A percentile compares a stretch with the other conserved stretches of the same genome.
phyloP scores from a whole-genome alignment of 352 stramenopile species.

The Phytopythium aichiense region DNA sequence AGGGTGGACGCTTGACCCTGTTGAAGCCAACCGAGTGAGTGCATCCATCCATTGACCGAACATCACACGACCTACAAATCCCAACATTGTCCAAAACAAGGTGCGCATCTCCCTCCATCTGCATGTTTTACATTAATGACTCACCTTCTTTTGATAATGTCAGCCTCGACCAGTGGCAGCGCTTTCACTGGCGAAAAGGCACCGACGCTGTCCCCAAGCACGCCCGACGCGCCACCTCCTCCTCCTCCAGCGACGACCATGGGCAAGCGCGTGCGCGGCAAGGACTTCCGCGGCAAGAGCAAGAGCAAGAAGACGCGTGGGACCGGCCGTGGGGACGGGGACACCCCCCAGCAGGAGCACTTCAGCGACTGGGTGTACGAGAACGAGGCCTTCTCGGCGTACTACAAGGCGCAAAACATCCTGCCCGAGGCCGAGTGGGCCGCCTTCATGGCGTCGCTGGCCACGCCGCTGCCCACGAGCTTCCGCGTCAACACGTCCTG shows the following conservation, averaged over 20 bases:
- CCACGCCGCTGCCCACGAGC: conserved; percentile 86
- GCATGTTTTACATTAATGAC: neutral
- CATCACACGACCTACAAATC: neutral
- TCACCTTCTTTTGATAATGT: neutral
- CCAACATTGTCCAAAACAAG: neutral
- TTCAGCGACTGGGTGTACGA: conserved; percentile 87
- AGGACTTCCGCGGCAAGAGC: conserved; percentile 9
- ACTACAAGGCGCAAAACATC: conserved; percentile 88
- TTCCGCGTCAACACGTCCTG: conserved; percentile 94
- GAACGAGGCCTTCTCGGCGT: conserved; percentile 81
- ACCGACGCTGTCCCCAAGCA: neutral
- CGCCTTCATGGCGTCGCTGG: conserved; percentile 87
- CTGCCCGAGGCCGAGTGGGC: conserved; percentile 84
- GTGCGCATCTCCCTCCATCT: neutral
- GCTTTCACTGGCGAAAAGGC: conserved; percentile 4
- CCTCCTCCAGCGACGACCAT: neutral
- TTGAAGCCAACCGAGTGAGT: neutral
- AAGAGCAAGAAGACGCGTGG: conserved; percentile 50
- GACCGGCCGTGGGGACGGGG: conserved; percentile 21
- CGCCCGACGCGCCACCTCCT: too few species aligned
- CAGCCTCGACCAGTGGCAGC: neutral
- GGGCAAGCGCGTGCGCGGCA: conserved; percentile 9
- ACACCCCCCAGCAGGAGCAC: conserved; percentile 43
- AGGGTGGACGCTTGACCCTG: neutral
- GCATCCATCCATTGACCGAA: too few species aligned